Percentiles rank a stretch among this genome's conserved stretches.
phyloP scores from a whole-genome alignment of 2,329 filamentous ascomycete genomes.

The Curvularia sp. region DNA sequence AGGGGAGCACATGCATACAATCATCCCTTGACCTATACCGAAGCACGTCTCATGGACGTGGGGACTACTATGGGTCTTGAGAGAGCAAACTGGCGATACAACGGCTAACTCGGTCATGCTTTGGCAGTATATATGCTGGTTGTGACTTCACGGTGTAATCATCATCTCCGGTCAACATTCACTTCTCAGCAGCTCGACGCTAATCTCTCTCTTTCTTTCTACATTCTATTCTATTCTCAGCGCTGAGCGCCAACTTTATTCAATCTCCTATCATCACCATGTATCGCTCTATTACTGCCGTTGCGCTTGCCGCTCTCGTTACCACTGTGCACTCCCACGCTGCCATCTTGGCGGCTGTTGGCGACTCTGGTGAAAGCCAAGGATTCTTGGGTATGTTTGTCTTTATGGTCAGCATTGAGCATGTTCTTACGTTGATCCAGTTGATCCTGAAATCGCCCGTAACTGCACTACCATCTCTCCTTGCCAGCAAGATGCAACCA shows the following conservation, averaged over 20 bases:
- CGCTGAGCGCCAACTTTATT: constrained; percentile 34
- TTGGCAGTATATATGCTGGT: constrained; percentile 26
- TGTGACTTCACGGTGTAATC: constrained; percentile 1
- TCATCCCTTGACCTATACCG: constrained; percentile 18
- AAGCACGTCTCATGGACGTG: constrained; percentile 35
- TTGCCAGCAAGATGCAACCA: constrained; percentile 49
- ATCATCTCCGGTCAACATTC: constrained; percentile 12
- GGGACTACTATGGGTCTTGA: constrained; percentile 25
- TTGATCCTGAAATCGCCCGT: constrained; percentile 44
- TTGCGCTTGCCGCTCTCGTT: constrained; percentile 42
- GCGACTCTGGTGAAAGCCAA: constrained; percentile 40
- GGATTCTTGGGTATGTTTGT: constrained; percentile 32
- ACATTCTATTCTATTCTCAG: constrained; percentile 33
- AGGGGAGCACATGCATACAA: constrained; percentile 16
- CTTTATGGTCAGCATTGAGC: background rate
- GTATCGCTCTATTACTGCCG: constrained; percentile 32
- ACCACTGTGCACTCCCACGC: constrained; percentile 43
- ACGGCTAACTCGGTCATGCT: background rate
- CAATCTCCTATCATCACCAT: constrained; percentile 27
- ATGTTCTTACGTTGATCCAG: constrained; percentile 10
- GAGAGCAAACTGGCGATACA: constrained; percentile 7
- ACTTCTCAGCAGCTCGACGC: constrained; percentile 15
- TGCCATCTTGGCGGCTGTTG: constrained; percentile 39
- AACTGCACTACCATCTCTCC: constrained; percentile 49
- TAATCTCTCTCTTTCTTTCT: constrained; percentile 27